Base-by-base conservation (phyloP, 179 eudicot genomes). In the Drosera spatulata region DNA sequence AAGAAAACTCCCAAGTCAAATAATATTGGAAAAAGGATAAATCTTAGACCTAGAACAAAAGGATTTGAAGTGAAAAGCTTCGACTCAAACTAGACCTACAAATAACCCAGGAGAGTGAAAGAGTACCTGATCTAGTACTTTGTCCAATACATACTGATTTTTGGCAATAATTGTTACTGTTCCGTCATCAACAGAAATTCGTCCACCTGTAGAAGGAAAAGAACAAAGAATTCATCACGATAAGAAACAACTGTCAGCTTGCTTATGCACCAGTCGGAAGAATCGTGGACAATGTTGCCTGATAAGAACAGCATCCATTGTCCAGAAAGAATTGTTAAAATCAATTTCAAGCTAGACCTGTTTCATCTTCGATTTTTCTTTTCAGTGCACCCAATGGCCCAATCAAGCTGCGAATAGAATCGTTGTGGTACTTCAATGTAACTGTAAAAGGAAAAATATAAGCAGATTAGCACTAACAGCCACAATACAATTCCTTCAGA, bases 311-410 rank as follows among this genome's bases (percentile, higher is more conserved):
- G n/a, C n/a, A n/a, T n/a, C n/a, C n/a, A n/a, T n/a, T n/a, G 45
- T 3, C 45, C 6, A 6, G 45, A 42, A 42, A 42, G 4, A 42
- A 42, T 42, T 42, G 6, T 42, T 42, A 42, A n/a, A n/a, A n/a
- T 60, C 55, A 40, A 53, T 51, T 61, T 60, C 15, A 33, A 66
- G 62, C 43, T 58, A 15, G 7, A 86, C 99, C 99, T 81, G 99
- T 93, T 74, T 86, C 88, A 66, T 79, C 95, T 73, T 93, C 99
- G 66, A 89, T 80, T 78, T 83, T 86, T 71, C 80, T 83, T 74
- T 86, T 93, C 58, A 83, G 66, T 49, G 83, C 83, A 74, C 99
- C 99, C 52, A 89, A 75, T 66, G 95, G 99, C 57, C 99, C 99
- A 68, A 89, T 68, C 73, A 93, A 78, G 61, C 78, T 86, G 41